These are phyloP conservation scores for Dipteronia dyeriana DNA, from an alignment of 345 rosid genomes.

Conservation along the genomic window DNA sequence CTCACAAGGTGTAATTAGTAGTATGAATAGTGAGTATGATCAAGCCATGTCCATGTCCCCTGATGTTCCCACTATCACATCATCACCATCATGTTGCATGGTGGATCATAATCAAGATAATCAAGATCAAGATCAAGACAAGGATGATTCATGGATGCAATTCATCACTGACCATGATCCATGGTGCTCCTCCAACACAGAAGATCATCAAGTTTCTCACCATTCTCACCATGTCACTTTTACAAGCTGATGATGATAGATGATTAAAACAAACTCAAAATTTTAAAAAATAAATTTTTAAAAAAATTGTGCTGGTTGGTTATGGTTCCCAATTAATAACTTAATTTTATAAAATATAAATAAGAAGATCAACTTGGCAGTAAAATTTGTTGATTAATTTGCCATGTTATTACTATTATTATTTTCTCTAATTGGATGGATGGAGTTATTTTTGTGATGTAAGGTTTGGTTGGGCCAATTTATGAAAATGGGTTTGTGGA, in stretches of 20 bases:
- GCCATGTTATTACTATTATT: not conserved
- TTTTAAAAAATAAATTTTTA: not conserved
- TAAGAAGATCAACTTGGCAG: not conserved
- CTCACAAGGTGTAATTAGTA: constrained; percentile 28
- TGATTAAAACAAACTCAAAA: not conserved
- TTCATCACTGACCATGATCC: constrained; percentile 85
- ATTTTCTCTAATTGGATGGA: not conserved
- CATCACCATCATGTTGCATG: constrained; percentile 39
- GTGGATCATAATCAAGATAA: constrained; percentile 33
- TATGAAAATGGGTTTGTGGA: not conserved
- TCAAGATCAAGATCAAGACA: constrained; percentile 45
- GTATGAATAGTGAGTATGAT: constrained; percentile 41
- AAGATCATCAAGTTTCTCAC: constrained; percentile 17
- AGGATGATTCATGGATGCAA: constrained; percentile 98
- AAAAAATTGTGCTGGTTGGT: not conserved
- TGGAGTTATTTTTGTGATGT: not conserved
- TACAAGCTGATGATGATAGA: not conserved
- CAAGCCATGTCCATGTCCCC: constrained; percentile 78
- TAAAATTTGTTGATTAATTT: not conserved
- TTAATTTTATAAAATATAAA: not conserved
- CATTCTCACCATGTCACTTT: not conserved
- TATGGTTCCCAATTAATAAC: not conserved
- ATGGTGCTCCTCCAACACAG: constrained; percentile 60
- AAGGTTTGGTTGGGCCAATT: not conserved
- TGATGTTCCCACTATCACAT: constrained; percentile 51